Conservation (phyloP, 768 basidiomycete genomes). For the Kwoniella sp. region DNA sequence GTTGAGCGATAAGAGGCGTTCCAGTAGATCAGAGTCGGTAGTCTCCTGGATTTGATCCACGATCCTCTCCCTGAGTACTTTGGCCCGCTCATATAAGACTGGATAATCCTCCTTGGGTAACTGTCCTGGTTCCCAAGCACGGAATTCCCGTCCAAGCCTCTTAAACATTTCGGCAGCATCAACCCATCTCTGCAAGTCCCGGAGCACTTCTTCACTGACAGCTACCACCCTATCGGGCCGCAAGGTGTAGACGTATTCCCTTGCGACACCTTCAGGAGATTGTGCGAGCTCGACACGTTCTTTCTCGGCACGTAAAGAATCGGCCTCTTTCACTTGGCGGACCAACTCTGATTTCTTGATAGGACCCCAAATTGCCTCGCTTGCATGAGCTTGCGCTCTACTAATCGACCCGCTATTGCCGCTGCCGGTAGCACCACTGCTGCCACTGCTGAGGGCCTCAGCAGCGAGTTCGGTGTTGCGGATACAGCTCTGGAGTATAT, state of each 20-base stretch:
- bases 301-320: conserved; percentile 48
- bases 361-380: conserved; percentile 59
- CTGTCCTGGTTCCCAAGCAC: conserved; percentile 43
- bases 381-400: conserved; percentile 41
- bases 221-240: conserved; percentile 47
- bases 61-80: conserved; percentile 62
- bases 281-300: conserved; percentile 42
- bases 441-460: background rate
- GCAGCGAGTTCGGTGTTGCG: conserved; percentile 84
- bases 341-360: conserved; percentile 57
- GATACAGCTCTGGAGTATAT: conserved; percentile 85
- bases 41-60: conserved; percentile 59
- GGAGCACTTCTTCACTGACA: conserved; percentile 37
- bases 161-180: conserved; percentile 21
- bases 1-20: conserved; percentile 70
- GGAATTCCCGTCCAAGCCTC: conserved; percentile 1
- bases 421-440: background rate
- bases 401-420: too few relatives aligned
- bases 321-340: conserved; percentile 55
- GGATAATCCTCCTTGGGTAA: conserved; percentile 41
- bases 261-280: conserved; percentile 47
- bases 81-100: conserved; percentile 48
- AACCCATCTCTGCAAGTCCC: conserved; percentile 41
- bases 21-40: conserved; percentile 58
- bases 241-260: conserved; percentile 54